A percentile compares a stretch with the other conserved stretches of the same genome.
Evolutionary conservation across 441 rosid genomes (phyloP).

Genomic region (Cnidoscolus chayamansa): DNA sequence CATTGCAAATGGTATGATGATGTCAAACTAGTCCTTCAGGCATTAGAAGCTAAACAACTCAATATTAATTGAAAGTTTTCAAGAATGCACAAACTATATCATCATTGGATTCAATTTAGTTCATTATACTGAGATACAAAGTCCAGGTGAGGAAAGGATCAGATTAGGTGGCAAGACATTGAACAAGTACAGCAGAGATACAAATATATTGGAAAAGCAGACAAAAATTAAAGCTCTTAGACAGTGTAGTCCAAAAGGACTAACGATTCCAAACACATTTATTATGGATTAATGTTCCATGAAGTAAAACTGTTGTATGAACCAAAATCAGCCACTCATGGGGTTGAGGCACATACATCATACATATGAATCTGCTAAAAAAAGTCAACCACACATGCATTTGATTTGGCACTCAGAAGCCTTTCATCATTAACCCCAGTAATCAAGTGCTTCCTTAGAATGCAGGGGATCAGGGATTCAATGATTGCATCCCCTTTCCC

Average conservation of each 20-base stretch:
- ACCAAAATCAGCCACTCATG: background rate
- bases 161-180: background rate
- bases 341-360: background rate
- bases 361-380: background rate
- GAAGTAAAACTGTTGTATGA: background rate
- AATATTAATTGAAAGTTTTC: background rate
- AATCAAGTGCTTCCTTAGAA: conserved; percentile 1
- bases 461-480: background rate
- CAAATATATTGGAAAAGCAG: background rate
- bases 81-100: conserved; percentile 4
- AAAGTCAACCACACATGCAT: background rate
- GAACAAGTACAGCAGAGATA: background rate
- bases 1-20: background rate
- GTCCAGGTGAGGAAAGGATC: background rate
- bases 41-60: background rate
- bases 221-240: background rate
- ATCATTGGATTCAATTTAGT: background rate
- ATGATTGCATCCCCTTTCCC: background rate
- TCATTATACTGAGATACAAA: background rate
- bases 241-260: too few species aligned
- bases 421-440: background rate
- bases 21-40: background rate
- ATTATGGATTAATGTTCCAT: background rate
- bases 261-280: background rate
- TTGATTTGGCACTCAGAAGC: background rate